phyloP scores from a whole-genome alignment of 179 eudicot genomes.

The Dionaea muscipula region DNA sequence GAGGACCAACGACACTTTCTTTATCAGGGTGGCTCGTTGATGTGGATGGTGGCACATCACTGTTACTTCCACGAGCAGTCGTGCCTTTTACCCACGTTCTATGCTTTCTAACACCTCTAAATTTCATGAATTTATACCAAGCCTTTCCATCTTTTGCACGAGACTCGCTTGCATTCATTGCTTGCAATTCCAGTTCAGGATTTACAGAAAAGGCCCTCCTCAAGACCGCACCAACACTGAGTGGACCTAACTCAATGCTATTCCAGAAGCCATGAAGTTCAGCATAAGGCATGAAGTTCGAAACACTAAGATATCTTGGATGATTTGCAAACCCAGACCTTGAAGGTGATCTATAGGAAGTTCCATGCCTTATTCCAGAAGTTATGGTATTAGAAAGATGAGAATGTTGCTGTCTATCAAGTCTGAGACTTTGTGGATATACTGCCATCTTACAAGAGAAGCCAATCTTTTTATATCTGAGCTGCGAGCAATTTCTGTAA shows the following conservation, averaged over 20 bases:
- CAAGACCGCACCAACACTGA: conserved; percentile 19
- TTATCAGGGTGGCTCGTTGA: conserved; percentile 10
- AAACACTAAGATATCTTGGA: conserved; percentile 15
- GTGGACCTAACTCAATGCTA: conserved; percentile 11
- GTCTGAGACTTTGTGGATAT: conserved; percentile 19
- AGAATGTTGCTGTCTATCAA: conserved; percentile 12
- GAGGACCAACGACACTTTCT: conserved; percentile 16
- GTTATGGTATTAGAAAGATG: conserved; percentile 14
- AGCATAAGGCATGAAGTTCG: conserved; percentile 19
- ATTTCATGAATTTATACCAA: conserved; percentile 12
- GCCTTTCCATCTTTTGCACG: conserved; percentile 18
- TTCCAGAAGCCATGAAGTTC: conserved; percentile 20
- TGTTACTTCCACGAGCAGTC: conserved; percentile 18
- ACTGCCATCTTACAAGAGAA: conserved; percentile 18
- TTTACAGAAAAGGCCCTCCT: conserved; percentile 39
- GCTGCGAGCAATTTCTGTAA: conserved; percentile 24
- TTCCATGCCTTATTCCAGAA: conserved; percentile 21
- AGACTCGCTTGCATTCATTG: conserved; percentile 16
- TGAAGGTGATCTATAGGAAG: conserved; percentile 13
- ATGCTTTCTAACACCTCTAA: conserved; percentile 16
- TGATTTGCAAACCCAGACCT: conserved; percentile 21
- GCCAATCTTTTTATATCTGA: conserved; percentile 24
- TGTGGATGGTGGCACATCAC: conserved; percentile 2
- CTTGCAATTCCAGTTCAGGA: conserved; percentile 12
- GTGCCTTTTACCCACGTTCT: conserved; percentile 24